These are phyloP conservation scores for Kwoniella sp. DNA, from an alignment of 768 basidiomycete species.

Conservation along the genomic window DNA sequence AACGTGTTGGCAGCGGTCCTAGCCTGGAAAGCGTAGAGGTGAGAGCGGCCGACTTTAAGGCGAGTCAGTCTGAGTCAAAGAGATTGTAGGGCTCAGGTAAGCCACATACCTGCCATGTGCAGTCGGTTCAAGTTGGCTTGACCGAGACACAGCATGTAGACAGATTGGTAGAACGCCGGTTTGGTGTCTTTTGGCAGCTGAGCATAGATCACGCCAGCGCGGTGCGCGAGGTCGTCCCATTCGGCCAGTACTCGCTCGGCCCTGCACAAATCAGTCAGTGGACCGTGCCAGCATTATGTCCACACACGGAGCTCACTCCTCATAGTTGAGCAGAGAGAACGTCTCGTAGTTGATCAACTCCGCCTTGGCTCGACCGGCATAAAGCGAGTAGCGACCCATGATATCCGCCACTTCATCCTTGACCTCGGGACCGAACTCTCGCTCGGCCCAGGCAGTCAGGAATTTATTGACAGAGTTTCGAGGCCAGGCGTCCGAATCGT, in stretches of 20 bases:
- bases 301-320: constrained; percentile 57
- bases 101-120: constrained; percentile 56
- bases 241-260: constrained; percentile 59
- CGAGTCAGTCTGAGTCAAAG: background rate
- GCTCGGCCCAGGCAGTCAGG: constrained; percentile 60
- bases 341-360: constrained; percentile 63
- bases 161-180: constrained; percentile 67
- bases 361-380: constrained; percentile 57
- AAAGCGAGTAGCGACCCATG: constrained; percentile 48
- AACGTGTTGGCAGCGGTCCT: constrained; percentile 61
- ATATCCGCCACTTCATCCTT: constrained; percentile 56
- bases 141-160: constrained; percentile 55
- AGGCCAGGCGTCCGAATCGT: constrained; percentile 60
- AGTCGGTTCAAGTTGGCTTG: constrained; percentile 60
- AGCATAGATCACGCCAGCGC: constrained; percentile 60
- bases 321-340: constrained; percentile 63
- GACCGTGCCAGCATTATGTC: background rate
- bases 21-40: constrained; percentile 63
- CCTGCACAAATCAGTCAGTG: constrained; percentile 48
- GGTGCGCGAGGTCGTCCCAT: constrained; percentile 56
- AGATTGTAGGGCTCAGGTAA: background rate
- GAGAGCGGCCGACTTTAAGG: constrained; percentile 55
- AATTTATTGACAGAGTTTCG: constrained; percentile 58
- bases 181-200: constrained; percentile 54
- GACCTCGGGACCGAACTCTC: constrained; percentile 60